These are phyloP conservation scores for Trypanosoma brucei DNA, from an alignment of 208 protist genomes.

Conservation along the genomic window DNA sequence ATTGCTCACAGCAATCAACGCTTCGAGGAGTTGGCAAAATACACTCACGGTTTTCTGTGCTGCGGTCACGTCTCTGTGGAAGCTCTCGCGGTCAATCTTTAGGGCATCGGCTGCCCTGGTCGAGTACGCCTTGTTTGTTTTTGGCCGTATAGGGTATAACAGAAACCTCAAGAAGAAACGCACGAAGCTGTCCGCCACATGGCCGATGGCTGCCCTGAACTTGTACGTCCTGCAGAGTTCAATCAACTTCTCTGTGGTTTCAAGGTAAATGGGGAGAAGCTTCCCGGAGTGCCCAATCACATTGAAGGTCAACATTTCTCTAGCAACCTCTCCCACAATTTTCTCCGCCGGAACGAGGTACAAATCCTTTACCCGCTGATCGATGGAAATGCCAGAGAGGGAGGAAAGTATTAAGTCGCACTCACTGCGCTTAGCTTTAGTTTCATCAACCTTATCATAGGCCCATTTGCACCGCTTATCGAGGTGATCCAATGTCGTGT, in stretches of 20 bases:
- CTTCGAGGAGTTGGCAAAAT: constrained; percentile 50
- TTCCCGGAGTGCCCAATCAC: constrained; percentile 59
- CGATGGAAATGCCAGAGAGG: constrained; percentile 48
- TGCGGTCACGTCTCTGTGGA: constrained; percentile 36
- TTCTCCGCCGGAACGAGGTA: constrained; percentile 50
- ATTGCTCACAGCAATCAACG: constrained; percentile 37
- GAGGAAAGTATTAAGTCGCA: constrained; percentile 51
- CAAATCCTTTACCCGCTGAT: constrained; percentile 39
- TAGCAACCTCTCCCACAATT: constrained; percentile 27
- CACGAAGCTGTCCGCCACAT: constrained; percentile 31
- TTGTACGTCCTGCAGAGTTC: constrained; percentile 51
- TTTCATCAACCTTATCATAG: constrained; percentile 21
- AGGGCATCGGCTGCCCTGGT: constrained; percentile 25
- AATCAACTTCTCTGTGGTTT: constrained; percentile 45
- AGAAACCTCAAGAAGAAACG: constrained; percentile 44
- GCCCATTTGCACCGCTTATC: constrained; percentile 33
- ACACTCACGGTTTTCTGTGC: constrained; percentile 41
- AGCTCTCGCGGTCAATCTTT: constrained; percentile 44
- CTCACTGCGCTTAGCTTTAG: constrained; percentile 26
- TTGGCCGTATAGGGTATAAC: constrained; percentile 27
- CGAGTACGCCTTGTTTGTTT: constrained; percentile 19
- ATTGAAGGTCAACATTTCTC: constrained; percentile 47
- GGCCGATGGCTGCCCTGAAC: constrained; percentile 34
- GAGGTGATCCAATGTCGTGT: constrained; percentile 42
- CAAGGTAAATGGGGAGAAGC: constrained; percentile 63